Evolutionary conservation across 148 eudicot genomes (phyloP).

Genomic region (Rhododendron williamsianum): DNA sequence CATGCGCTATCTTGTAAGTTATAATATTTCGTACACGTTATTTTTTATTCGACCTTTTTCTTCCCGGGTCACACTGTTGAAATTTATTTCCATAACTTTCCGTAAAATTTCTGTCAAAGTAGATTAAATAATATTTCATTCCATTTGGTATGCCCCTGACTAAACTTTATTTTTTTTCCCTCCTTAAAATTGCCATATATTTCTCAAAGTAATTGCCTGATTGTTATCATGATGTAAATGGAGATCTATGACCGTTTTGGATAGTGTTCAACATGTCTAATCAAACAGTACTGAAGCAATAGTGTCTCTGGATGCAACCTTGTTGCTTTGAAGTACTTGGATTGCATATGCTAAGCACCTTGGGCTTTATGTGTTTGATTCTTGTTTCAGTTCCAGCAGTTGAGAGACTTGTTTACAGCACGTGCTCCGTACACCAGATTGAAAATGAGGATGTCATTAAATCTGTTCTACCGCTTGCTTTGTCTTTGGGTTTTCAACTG

Average conservation of each 20-base stretch:
- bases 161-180: background rate
- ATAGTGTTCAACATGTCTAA: background rate
- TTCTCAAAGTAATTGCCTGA: background rate
- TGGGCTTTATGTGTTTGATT: background rate
- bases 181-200: background rate
- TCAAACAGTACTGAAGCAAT: background rate
- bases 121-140: background rate
- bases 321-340: background rate
- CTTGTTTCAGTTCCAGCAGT: slow-evolving; percentile 72
- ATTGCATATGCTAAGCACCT: background rate
- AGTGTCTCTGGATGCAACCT: background rate
- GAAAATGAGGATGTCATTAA: slow-evolving; percentile 93
- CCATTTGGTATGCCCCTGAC: background rate
- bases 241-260: background rate
- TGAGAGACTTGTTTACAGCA: slow-evolving; percentile 93
- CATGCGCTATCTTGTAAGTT: slow-evolving; percentile 93
- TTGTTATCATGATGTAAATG: background rate
- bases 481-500: slow-evolving; percentile 65
- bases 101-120: background rate
- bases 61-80: background rate
- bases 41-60: background rate
- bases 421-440: slow-evolving; percentile 83
- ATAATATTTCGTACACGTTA: background rate
- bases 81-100: background rate
- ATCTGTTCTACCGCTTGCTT: slow-evolving; percentile 63